Base-by-base conservation (phyloP, 2,329 filamentous ascomycete species). In the Ophiostoma pallidulum region DNA sequence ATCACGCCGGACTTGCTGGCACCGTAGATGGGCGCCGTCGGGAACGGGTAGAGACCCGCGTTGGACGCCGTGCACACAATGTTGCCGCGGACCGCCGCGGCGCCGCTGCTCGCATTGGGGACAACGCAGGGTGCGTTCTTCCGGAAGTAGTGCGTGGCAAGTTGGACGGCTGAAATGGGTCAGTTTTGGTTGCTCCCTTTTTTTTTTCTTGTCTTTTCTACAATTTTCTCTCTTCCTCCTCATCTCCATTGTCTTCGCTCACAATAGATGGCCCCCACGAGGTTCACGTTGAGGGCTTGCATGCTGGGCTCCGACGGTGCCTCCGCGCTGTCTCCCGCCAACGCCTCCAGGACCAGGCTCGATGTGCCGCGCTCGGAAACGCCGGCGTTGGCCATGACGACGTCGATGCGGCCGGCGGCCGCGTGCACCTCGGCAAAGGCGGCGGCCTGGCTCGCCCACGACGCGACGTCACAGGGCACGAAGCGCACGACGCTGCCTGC, bases 31-130 rank as follows among this genome's bases (percentile, higher is more conserved):
- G 73, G 73, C 2, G 71, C 69, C 2, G 69, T 64, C 0, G 71
- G 67, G 47, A 77, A 74, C 0, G 71, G 64, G 51, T 77, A 76
- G 1, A 76, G 43, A 0, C 73, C 73, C 2, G 70, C 72, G 55
- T 74, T 75, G 4, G 72, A 75, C 0, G 73, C 67, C 0, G 73
- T 76, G 61, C 72, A 75, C 43, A 76, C 64, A 36, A 77, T 72
- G 7, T 62, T 64, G 0, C 72, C 71, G 22, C 64, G 49, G 12
- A 45, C 14, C 7, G 38, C n/a, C 9, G 38, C 24, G 3, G 29
- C 35, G 26, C 24, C 48, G 26, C 4, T 12, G n/a, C n/a, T n/a
- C n/a, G n/a, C n/a, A n/a, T n/a, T n/a, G 8, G 16, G 28, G 9
- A 32, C 12, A 14, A 9, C 16, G 12, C 46, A 24, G 10, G 60